Conservation (phyloP, 805 yeast species). For the Metschnikowia bowlesiae region DNA sequence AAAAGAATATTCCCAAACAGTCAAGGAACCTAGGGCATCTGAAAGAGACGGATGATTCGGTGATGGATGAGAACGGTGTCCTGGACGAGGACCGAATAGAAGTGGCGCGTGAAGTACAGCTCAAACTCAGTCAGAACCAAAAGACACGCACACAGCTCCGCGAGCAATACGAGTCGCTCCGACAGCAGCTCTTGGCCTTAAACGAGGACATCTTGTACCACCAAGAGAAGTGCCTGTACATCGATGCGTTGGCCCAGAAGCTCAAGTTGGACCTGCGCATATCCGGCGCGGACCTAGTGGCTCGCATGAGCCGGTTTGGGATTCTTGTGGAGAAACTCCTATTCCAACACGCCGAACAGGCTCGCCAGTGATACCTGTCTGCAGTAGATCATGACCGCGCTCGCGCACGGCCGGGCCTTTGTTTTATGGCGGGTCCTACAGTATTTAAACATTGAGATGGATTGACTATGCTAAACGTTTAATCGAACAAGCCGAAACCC, state of each 20-base stretch:
- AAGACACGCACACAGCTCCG: slow-evolving; percentile 3
- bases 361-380: too few species aligned
- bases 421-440: background rate
- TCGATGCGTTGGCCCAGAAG: slow-evolving; percentile 15
- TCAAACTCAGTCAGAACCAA: background rate
- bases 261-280: slow-evolving; percentile 1
- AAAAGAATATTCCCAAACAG: too few species aligned
- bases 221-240: slow-evolving; percentile 26
- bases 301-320: slow-evolving; percentile 25
- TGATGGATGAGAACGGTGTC: background rate
- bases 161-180: slow-evolving; percentile 7
- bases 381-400: too few species aligned
- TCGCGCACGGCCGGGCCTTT: too few species aligned
- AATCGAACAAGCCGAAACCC: slow-evolving; percentile 99
- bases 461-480: slow-evolving; percentile 28
- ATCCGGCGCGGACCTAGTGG: background rate
- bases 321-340: slow-evolving; percentile 25
- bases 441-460: background rate
- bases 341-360: background rate
- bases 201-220: slow-evolving; percentile 23
- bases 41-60: too few species aligned
- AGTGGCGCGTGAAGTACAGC: background rate
- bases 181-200: slow-evolving; percentile 10
- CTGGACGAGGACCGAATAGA: background rate
- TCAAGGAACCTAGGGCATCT: too few species aligned